Evolutionary conservation across 257 asterid species (phyloP).

Genomic region (Nicotiana otophora): DNA sequence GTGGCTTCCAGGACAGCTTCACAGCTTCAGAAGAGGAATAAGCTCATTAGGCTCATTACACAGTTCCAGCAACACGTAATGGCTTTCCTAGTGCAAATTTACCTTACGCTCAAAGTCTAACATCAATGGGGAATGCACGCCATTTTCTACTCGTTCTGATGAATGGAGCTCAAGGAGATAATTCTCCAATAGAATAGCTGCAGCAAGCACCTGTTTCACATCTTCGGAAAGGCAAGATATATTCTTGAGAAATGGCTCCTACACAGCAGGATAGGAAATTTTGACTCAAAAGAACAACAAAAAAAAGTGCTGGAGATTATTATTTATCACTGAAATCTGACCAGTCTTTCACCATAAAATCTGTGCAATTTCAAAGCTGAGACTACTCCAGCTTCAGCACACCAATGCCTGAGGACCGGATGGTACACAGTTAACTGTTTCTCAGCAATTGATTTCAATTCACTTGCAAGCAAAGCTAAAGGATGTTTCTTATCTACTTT

Average conservation of each 20-base stretch:
- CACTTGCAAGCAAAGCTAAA: conserved; percentile 71
- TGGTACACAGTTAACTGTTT: conserved; percentile 50
- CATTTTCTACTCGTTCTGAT: conserved; percentile 46
- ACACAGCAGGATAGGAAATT: conserved; percentile 21
- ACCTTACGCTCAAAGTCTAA: conserved; percentile 39
- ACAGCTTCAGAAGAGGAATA: background rate
- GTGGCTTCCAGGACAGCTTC: background rate
- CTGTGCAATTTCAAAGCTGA: conserved; percentile 65
- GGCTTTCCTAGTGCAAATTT: conserved; percentile 7
- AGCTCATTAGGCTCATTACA: background rate
- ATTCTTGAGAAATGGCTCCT: conserved; percentile 76
- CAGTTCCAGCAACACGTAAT: conserved; percentile 38
- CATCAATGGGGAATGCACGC: conserved; percentile 16
- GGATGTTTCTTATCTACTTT: conserved; percentile 48
- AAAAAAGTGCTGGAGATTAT: conserved; percentile 6
- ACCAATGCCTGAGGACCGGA: conserved; percentile 68
- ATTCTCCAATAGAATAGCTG: conserved; percentile 70
- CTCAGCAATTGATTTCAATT: conserved; percentile 62
- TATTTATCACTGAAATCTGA: conserved; percentile 22
- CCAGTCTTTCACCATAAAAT: conserved; percentile 89
- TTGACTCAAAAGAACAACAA: conserved; percentile 13
- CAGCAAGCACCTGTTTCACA: conserved; percentile 78
- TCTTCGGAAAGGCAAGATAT: conserved; percentile 62
- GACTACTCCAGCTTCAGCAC: conserved; percentile 58
- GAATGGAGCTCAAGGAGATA: conserved; percentile 52